Base-by-base conservation (phyloP, 495 filamentous ascomycete species). In the Xanthoparmelia taractica region DNA sequence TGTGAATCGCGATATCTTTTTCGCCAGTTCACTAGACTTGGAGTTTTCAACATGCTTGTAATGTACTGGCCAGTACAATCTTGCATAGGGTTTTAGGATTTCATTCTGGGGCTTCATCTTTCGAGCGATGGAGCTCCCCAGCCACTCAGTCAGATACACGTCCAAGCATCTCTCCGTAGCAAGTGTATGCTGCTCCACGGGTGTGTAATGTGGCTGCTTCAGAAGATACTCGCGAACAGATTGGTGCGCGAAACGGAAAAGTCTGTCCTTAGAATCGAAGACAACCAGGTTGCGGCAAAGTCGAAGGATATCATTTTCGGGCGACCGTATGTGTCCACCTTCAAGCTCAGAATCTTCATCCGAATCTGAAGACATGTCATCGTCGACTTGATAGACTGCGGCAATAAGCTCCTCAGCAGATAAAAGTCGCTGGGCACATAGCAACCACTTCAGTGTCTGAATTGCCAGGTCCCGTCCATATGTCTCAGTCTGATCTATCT, bases 171-270 rank as follows among this genome's bases (percentile, higher is more conserved):
- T 25, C 43, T 27, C 45, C 23, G 43, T 10, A 34, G 36, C 63
- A 50, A 65, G 40, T 2, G 5, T 29, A 41, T 65, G 63, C 38
- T 34, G 20, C 52, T 48, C 29, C 17, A n/a, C 10, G 33, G 20
- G 5, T 17, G 2, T 52, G 57, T 37, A 65, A n/a, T 55, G 57
- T 31, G 27, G 3, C 13, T 29, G 43, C 8, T 38, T 33, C 33
- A 50, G 18, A 6, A 65, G 58, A 40, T 56, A 72, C 18, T 72
- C 70, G 20, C 66, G 57, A 48, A 72, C 67, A 13, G 70, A 71
- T n/a, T 65, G 63, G 52, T 72, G 69, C 25, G 70, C 70, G 66
- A 71, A 72, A 31, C 70, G 67, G 17, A 71, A 69, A 52, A 61
- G 33, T n/a, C 43, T 23, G n/a, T 65, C 55, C 18, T 63, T 36